These are phyloP conservation scores for Encephalitozoon cuniculi DNA, from an alignment of 371 early-diverging fungal genomes.

Conservation along the genomic window DNA sequence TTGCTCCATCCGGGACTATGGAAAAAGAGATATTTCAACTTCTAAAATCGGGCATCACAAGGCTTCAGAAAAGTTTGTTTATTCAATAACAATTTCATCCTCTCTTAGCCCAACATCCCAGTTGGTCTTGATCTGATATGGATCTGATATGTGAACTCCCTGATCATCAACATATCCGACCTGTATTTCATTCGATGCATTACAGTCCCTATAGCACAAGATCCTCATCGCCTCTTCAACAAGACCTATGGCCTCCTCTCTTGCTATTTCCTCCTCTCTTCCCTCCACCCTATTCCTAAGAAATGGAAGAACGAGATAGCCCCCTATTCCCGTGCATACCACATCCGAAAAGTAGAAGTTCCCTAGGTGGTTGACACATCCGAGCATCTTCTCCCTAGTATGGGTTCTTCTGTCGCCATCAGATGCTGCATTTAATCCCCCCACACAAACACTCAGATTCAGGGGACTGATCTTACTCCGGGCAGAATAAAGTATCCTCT, in stretches of 20 bases:
- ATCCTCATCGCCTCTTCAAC: conserved; percentile 81
- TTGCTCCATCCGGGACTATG: neutral
- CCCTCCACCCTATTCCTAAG: conserved; percentile 65
- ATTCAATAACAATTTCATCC: conserved; percentile 34
- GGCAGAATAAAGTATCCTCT: conserved; percentile 76
- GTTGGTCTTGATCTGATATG: conserved; percentile 76
- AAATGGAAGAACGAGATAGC: conserved; percentile 83
- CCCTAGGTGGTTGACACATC: conserved; percentile 84
- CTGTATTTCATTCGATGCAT: conserved; percentile 76
- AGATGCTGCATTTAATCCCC: conserved; percentile 66
- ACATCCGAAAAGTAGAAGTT: conserved; percentile 79
- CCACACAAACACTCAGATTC: conserved; percentile 84
- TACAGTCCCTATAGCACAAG: conserved; percentile 86
- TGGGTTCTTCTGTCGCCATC: neutral
- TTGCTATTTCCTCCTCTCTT: conserved; percentile 61
- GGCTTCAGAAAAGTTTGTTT: neutral
- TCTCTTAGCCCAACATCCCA: conserved; percentile 68
- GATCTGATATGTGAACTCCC: conserved; percentile 48
- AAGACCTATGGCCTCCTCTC: conserved; percentile 78
- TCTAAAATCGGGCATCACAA: neutral
- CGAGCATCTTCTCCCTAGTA: conserved; percentile 68
- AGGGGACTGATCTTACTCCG: conserved; percentile 81
- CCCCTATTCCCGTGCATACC: conserved; percentile 90
- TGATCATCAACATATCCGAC: conserved; percentile 32
- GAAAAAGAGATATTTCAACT: neutral